These are phyloP conservation scores for Senna tora DNA, from an alignment of 306 rosid genomes.

Conservation along the genomic window DNA sequence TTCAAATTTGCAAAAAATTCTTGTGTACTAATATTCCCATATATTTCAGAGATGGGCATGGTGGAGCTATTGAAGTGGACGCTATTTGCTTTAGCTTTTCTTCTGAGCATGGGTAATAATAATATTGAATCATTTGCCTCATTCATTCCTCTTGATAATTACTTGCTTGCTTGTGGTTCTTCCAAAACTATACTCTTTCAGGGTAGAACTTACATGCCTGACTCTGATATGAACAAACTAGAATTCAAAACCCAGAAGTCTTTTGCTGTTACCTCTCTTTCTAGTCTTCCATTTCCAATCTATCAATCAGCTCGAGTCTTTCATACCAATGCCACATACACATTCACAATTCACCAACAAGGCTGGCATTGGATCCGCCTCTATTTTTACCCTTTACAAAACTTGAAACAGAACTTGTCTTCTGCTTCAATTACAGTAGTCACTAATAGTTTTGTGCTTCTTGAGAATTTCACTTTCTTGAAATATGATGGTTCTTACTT, in stretches of 20 bases:
- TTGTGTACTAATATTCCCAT: background rate
- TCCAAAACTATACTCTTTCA: constrained; percentile 57
- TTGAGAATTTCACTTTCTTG: constrained; percentile 57
- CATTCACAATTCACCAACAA: constrained; percentile 49
- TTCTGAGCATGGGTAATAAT: constrained; percentile 1
- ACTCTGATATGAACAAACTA: constrained; percentile 50
- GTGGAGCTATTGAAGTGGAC: constrained; percentile 37
- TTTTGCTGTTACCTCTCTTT: constrained; percentile 53
- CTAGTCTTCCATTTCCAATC: constrained; percentile 62
- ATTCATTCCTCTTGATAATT: constrained; percentile 68
- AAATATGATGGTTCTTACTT: constrained; percentile 48
- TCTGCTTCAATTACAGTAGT: constrained; percentile 56
- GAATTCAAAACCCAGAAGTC: constrained; percentile 55
- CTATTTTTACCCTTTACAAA: constrained; percentile 62
- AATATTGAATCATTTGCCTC: constrained; percentile 56
- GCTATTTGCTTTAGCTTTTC: constrained; percentile 34
- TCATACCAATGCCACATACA: constrained; percentile 59
- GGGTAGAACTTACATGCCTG: constrained; percentile 72
- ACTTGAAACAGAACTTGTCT: constrained; percentile 48
- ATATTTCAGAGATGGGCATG: background rate
- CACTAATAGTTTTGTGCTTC: constrained; percentile 55
- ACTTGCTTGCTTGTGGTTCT: constrained; percentile 73
- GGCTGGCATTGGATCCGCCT: constrained; percentile 90
- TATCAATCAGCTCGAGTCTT: constrained; percentile 74
- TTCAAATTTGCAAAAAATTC: background rate